Evolutionary conservation across 2,329 filamentous ascomycete genomes (phyloP).

Genomic region (Thermoascus crustaceus): DNA sequence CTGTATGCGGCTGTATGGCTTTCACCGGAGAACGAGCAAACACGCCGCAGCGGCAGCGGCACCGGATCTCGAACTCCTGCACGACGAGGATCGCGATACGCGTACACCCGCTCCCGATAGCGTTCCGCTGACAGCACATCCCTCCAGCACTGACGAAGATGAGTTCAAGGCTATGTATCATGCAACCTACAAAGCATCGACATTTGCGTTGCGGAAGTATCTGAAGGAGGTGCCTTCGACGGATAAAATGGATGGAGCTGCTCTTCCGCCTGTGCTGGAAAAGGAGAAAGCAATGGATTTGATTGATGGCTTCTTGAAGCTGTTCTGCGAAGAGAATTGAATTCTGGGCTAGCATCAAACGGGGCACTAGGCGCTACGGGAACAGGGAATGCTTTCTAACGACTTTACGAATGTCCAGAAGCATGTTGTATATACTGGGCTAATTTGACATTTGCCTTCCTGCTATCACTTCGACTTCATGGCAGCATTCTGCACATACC

Average conservation of each 20-base stretch:
- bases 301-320: conserved; percentile 33
- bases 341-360: background rate
- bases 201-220: conserved; percentile 35
- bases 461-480: too few species aligned
- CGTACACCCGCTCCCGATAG: conserved; percentile 4
- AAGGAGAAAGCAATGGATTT: conserved; percentile 34
- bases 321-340: conserved; percentile 34
- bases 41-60: conserved; percentile 2
- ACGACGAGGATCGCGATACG: conserved; percentile 11
- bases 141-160: conserved; percentile 24
- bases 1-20: conserved; percentile 37
- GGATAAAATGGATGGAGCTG: conserved; percentile 3
- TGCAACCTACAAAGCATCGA: conserved; percentile 35
- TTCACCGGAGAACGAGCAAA: conserved; percentile 25
- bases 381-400: too few species aligned
- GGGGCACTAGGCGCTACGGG: too few species aligned
- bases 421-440: too few species aligned
- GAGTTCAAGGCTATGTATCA: conserved; percentile 39
- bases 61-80: conserved; percentile 9
- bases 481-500: too few species aligned
- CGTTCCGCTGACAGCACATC: conserved; percentile 7
- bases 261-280: conserved; percentile 19
- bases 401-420: too few species aligned
- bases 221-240: conserved; percentile 17
- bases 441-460: too few species aligned